These are phyloP conservation scores for Dictyostelium intermedium DNA, from an alignment of 78 protist species.

Conservation along the genomic window DNA sequence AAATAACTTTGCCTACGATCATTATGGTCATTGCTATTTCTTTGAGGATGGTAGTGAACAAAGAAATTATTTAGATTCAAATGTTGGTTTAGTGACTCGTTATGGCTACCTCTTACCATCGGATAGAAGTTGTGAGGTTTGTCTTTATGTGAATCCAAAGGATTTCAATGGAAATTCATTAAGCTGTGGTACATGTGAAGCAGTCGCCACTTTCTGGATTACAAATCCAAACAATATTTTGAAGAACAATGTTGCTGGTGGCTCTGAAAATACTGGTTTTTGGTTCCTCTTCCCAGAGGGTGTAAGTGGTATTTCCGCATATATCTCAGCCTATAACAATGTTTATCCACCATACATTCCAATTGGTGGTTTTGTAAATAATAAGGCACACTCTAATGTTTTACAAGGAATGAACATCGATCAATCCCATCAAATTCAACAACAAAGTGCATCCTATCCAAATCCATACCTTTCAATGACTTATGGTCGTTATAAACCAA, in stretches of 20 bases:
- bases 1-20: constrained; percentile 67
- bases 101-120: constrained; percentile 59
- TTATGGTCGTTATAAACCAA: constrained; percentile 38
- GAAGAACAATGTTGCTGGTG: constrained; percentile 72
- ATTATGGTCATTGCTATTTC: constrained; percentile 78
- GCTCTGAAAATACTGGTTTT: constrained; percentile 28
- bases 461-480: constrained; percentile 42
- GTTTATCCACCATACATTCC: not conserved
- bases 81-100: constrained; percentile 56
- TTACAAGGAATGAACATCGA: constrained; percentile 56
- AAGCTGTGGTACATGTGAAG: constrained; percentile 14
- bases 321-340: constrained; percentile 3
- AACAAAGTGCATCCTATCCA: constrained; percentile 7
- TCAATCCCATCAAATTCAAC: constrained; percentile 26
- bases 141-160: constrained; percentile 9
- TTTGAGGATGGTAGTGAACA: constrained; percentile 80
- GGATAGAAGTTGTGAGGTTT: constrained; percentile 22
- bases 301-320: constrained; percentile 21
- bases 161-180: constrained; percentile 55
- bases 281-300: constrained; percentile 49
- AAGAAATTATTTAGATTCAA: constrained; percentile 72
- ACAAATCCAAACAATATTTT: constrained; percentile 71
- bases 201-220: constrained; percentile 71
- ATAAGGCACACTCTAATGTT: constrained; percentile 57
- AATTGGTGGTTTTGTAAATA: constrained; percentile 22